Conservation (phyloP, 2,329 filamentous ascomycete genomes). For the Ophiostoma himal-ulmi region DNA sequence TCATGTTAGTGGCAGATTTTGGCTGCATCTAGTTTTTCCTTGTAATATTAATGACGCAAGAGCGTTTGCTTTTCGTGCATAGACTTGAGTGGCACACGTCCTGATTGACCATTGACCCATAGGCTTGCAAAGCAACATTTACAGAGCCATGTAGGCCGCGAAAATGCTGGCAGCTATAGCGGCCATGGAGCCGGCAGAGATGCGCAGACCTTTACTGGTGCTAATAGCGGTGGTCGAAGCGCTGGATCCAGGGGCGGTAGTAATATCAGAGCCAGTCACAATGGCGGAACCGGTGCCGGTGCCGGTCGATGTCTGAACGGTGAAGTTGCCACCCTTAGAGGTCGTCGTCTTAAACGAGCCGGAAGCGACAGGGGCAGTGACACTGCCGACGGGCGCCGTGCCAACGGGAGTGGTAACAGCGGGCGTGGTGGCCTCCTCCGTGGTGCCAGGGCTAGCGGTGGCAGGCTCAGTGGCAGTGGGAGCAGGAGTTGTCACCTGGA, state of each 20-base stretch:
- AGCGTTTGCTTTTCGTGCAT: neutral
- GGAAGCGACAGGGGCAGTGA: neutral
- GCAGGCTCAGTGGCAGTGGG: slow-evolving; percentile 11
- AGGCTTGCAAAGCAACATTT: slow-evolving; percentile 23
- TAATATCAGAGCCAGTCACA: neutral
- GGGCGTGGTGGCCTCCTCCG: slow-evolving; percentile 1
- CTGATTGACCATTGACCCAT: neutral
- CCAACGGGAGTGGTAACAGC: neutral
- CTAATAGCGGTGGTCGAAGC: slow-evolving; percentile 25
- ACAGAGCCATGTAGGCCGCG: slow-evolving; percentile 35
- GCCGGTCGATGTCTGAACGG: neutral
- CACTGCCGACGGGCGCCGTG: neutral
- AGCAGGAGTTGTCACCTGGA: slow-evolving; percentile 38
- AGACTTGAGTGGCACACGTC: neutral
- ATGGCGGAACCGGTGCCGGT: neutral
- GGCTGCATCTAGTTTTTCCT: neutral
- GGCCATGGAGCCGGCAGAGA: slow-evolving; percentile 32
- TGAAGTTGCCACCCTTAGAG: neutral
- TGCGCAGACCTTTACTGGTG: slow-evolving; percentile 31
- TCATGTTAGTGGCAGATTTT: neutral
- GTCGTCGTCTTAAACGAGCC: slow-evolving; percentile 6
- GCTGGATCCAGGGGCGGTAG: slow-evolving; percentile 1
- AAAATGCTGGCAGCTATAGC: slow-evolving; percentile 35
- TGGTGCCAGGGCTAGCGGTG: neutral
- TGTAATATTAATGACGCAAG: neutral